phyloP scores from a whole-genome alignment of 345 rosid genomes.

The Eucalyptus cloeziana region DNA sequence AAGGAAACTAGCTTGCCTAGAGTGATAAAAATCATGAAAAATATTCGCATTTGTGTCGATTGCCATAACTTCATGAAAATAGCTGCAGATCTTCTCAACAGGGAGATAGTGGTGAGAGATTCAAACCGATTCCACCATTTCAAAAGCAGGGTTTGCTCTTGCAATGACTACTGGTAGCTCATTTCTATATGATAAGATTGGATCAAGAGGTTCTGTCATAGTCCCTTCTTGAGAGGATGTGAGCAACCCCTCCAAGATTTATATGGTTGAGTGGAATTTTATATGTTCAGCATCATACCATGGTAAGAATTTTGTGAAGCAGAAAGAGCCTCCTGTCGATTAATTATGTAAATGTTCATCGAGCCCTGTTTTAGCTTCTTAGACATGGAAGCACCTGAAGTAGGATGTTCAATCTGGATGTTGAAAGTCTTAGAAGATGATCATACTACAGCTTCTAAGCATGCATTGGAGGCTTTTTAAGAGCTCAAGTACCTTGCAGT shows the following conservation, averaged over 20 bases:
- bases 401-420: neutral
- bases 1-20: constrained; percentile 12
- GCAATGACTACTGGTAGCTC: constrained; percentile 70
- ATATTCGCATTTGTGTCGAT: constrained; percentile 72
- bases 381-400: neutral
- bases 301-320: neutral
- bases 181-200: neutral
- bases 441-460: neutral
- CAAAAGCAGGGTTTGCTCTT: constrained; percentile 49
- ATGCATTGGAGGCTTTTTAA: neutral
- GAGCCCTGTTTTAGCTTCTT: neutral
- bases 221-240: neutral
- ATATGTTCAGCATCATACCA: neutral
- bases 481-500: neutral
- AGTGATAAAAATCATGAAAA: constrained; percentile 57
- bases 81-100: constrained; percentile 47
- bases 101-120: constrained; percentile 69
- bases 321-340: neutral
- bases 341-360: neutral
- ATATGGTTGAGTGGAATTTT: neutral
- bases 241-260: neutral
- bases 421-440: neutral
- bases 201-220: neutral
- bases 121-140: constrained; percentile 85
- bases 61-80: constrained; percentile 91